Conservation (phyloP, 139 green algal genomes). For the Microglena sp. region DNA sequence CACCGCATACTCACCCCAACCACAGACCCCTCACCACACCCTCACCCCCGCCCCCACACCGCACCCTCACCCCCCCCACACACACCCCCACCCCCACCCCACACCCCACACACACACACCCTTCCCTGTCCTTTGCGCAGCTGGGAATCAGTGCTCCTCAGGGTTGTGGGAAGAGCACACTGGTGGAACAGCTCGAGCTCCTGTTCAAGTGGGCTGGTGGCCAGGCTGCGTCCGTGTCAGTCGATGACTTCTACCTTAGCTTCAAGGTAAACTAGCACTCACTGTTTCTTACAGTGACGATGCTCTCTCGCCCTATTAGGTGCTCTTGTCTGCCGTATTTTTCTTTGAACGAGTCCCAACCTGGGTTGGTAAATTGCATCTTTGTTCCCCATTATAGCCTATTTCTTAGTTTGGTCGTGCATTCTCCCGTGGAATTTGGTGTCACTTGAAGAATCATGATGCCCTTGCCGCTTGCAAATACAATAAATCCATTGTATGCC, state of each 20-base stretch:
- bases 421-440: too few species aligned
- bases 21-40: too few species aligned
- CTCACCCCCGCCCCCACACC: too few species aligned
- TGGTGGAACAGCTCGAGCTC: conserved; percentile 79
- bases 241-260: conserved; percentile 98
- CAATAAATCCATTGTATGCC: too few species aligned
- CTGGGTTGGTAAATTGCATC: too few species aligned
- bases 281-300: not conserved
- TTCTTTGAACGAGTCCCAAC: too few species aligned
- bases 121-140: conserved; percentile 15
- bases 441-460: too few species aligned
- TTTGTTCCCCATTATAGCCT: too few species aligned
- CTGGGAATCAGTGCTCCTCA: conserved; percentile 87
- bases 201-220: conserved; percentile 62
- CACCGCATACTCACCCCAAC: not conserved
- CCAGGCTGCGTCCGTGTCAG: conserved; percentile 66
- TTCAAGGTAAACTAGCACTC: conserved; percentile 30
- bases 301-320: not conserved
- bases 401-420: too few species aligned
- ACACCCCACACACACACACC: not conserved
- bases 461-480: too few species aligned
- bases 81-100: not conserved
- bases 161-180: conserved; percentile 94
- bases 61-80: not conserved
- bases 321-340: too few species aligned